A percentile compares a stretch with the other conserved stretches of the same genome.
Conservation (phyloP, 2,329 filamentous ascomycete species). For the Fusarium temperatum region DNA sequence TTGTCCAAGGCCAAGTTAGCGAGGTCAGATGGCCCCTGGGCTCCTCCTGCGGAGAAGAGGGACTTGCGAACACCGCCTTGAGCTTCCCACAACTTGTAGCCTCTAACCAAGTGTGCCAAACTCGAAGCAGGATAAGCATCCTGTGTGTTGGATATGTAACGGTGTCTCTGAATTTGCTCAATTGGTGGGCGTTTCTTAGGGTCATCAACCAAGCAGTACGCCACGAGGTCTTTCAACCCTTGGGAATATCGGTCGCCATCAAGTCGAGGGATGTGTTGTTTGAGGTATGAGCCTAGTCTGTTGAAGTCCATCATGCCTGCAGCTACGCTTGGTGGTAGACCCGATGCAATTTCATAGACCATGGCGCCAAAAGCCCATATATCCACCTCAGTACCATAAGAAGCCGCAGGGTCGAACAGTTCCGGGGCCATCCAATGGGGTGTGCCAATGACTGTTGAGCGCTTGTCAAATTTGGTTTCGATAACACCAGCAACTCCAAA, state of each 20-base stretch:
- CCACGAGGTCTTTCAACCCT: slow-evolving; percentile 73
- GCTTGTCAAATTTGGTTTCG: slow-evolving; percentile 78
- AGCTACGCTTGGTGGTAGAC: slow-evolving; percentile 74
- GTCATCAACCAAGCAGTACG: slow-evolving; percentile 76
- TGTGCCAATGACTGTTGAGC: slow-evolving; percentile 83
- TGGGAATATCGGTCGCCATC: slow-evolving; percentile 77
- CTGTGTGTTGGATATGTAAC: slow-evolving; percentile 71
- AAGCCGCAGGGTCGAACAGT: slow-evolving; percentile 70
- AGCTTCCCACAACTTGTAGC: slow-evolving; percentile 79
- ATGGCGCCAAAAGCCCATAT: slow-evolving; percentile 89
- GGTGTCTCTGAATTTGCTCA: slow-evolving; percentile 73
- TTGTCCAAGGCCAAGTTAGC: slow-evolving; percentile 57
- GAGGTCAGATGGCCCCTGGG: slow-evolving; percentile 60
- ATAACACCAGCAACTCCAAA: slow-evolving; percentile 85
- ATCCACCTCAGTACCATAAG: slow-evolving; percentile 78
- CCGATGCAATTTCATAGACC: slow-evolving; percentile 82
- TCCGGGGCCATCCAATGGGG: slow-evolving; percentile 90
- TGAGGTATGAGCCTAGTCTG: slow-evolving; percentile 65
- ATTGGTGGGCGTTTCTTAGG: slow-evolving; percentile 75
- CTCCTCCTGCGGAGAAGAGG: slow-evolving; percentile 68
- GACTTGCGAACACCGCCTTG: slow-evolving; percentile 76
- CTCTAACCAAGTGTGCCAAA: slow-evolving; percentile 72
- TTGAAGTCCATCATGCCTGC: slow-evolving; percentile 58
- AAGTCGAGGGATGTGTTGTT: slow-evolving; percentile 71
- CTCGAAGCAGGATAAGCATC: slow-evolving; percentile 70